A percentile compares a stretch with the other conserved stretches of the same genome.
phyloP scores from a whole-genome alignment of 345 rosid genomes.

The Rubroshorea leprosula region DNA sequence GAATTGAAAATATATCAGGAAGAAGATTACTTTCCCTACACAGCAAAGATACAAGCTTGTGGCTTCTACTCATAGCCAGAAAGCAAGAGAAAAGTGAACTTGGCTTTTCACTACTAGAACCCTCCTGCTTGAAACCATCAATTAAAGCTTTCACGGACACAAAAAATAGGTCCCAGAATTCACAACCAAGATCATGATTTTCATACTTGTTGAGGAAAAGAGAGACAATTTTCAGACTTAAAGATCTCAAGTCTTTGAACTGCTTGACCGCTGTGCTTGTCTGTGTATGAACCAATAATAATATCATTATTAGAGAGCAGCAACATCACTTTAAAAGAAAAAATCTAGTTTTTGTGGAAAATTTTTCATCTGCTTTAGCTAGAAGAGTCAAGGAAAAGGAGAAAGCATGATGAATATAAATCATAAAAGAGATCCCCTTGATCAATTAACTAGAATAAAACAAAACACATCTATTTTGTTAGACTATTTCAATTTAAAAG shows the following conservation, averaged over 20 bases:
- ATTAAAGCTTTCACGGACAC: conserved; percentile 60
- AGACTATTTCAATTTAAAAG: conserved; percentile 1
- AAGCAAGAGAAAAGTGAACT: conserved; percentile 88
- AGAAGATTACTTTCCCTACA: conserved; percentile 60
- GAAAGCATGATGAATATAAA: neutral
- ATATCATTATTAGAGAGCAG: conserved; percentile 2
- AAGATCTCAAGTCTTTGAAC: conserved; percentile 72
- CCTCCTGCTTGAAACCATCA: conserved; percentile 74
- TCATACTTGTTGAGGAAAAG: conserved; percentile 69
- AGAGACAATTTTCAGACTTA: conserved; percentile 69
- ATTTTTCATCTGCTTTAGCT: neutral
- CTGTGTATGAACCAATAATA: conserved; percentile 36
- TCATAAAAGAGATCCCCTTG: neutral
- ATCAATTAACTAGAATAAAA: neutral
- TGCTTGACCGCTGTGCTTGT: conserved; percentile 42
- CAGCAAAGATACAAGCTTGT: conserved; percentile 49
- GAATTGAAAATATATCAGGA: conserved; percentile 75
- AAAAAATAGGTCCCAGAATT: conserved; percentile 88
- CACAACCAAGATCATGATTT: conserved; percentile 63
- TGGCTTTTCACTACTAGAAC: conserved; percentile 91
- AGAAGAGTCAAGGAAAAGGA: neutral
- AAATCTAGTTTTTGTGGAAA: neutral
- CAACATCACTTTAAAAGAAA: neutral
- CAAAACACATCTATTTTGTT: neutral
- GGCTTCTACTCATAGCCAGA: conserved; percentile 86